These are phyloP conservation scores for Aphanomyces euteiches DNA, from an alignment of 352 stramenopile species.

Conservation along the genomic window DNA sequence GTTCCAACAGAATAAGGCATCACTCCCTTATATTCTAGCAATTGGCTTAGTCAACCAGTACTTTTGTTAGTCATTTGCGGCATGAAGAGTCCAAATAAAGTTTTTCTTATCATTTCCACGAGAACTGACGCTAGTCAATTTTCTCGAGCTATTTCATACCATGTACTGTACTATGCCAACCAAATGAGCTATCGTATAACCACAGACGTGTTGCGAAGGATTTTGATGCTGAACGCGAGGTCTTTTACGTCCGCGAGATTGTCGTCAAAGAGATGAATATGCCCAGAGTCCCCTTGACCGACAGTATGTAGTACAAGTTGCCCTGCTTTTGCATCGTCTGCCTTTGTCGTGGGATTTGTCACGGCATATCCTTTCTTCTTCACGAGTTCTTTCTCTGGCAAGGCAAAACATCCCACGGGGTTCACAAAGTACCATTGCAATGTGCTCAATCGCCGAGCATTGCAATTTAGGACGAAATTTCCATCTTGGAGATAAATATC, in stretches of 20 bases:
- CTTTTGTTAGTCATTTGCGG: no score
- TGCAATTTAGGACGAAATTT: background rate
- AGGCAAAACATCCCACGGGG: background rate
- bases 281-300: constrained; percentile 8
- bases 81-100: no score
- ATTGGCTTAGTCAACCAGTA: no score
- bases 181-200: no score
- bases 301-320: constrained; percentile 5
- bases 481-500: background rate
- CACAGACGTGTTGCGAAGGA: constrained; percentile 24
- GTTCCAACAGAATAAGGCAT: no score
- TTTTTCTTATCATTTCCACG: no score
- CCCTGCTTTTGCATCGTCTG: background rate
- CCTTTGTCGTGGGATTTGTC: background rate
- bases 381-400: background rate
- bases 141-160: no score
- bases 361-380: background rate
- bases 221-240: constrained; percentile 28
- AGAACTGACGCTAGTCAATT: no score
- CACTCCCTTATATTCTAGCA: no score
- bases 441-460: constrained; percentile 21
- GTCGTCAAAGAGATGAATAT: constrained; percentile 30
- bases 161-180: no score
- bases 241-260: constrained; percentile 21
- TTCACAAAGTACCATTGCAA: constrained; percentile 29